Evolutionary conservation across 208 protist genomes (phyloP), one percentile per base, ranked within the genome.

Genomic region (Tritrichomonas musculus): DNA sequence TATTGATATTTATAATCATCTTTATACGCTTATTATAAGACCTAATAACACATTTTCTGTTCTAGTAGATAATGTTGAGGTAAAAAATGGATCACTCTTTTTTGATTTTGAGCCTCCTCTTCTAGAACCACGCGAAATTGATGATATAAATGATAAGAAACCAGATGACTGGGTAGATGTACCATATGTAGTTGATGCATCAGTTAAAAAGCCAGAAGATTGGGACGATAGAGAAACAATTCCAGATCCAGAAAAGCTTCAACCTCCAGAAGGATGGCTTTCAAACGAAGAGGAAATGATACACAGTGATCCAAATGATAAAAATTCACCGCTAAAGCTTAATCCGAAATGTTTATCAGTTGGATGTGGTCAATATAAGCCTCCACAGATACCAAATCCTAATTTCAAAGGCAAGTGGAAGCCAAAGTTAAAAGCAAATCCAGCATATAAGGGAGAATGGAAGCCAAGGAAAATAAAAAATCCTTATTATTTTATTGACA

Each of bases 161-260:
- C 95, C 95, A 17, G 53, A 36, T 33, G 95, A 96, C 64, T 96
- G 95, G 95, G 94, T 96, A 9, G 95, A 96, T 77, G 95, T 94
- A 20, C 65, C 92, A 64, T 88, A 94, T 64, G 96, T 96, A 25
- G 93, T 93, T 27, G 95, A 96, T 93, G 95, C 95, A 36, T 53
- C 93, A 14, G 93, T 95, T 13, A 92, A 92, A 27, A 96, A 96
- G 65, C 95, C 95, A 57, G 55, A 93, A 0, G 94, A 94, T 55
- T 72, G 44, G 73, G 44, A 92, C 55, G 44, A 92, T 49, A 44
- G 55, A 25, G 65, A 92, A 73, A 49, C 36, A 22, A 92, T 92
- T 36, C 20, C 36, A 25, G 92, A 94, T 57, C 94, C 95, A 75
- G 30, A 94, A 39, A 84, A 95, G 47, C 36, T 50, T 17, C 94